These are phyloP conservation scores for Micractinium conductrix DNA, from an alignment of 139 green algal species.

Conservation along the genomic window DNA sequence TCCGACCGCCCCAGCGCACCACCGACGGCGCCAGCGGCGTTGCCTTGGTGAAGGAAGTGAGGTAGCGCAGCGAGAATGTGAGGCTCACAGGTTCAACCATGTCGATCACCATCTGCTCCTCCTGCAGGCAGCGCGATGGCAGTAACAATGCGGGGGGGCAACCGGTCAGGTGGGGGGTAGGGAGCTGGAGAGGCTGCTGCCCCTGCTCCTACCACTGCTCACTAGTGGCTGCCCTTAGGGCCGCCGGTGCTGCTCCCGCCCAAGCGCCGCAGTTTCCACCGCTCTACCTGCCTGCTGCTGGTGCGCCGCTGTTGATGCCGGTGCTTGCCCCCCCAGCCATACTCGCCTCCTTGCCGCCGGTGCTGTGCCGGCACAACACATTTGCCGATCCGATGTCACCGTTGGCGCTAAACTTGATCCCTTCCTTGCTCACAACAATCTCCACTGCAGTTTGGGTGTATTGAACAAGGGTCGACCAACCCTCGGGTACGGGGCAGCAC, in stretches of 20 bases:
- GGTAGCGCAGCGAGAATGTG: slow-evolving; percentile 96
- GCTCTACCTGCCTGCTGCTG: too few relatives aligned
- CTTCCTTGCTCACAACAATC: slow-evolving; percentile 96
- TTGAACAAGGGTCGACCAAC: too few relatives aligned
- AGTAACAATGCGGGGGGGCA: background rate
- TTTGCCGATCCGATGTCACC: slow-evolving; percentile 97
- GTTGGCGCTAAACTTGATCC: slow-evolving; percentile 91
- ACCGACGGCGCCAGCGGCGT: slow-evolving; percentile 66
- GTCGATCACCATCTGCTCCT: slow-evolving; percentile 87
- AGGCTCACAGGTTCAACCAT: slow-evolving; percentile 91
- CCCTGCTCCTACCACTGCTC: too few relatives aligned
- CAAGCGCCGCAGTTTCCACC: background rate
- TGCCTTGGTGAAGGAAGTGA: slow-evolving; percentile 96
- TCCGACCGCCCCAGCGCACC: background rate
- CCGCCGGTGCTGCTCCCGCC: too few relatives aligned
- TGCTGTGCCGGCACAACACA: slow-evolving; percentile 77
- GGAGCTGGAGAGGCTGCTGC: too few relatives aligned
- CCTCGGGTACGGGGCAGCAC: too few relatives aligned
- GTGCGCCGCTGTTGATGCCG: too few relatives aligned
- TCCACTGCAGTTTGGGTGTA: too few relatives aligned
- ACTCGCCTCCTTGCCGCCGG: background rate
- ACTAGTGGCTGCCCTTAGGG: too few relatives aligned
- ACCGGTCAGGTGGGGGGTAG: background rate
- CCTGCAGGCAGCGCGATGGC: slow-evolving; percentile 39
- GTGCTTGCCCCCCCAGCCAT: too few relatives aligned